A percentile compares a stretch with the other conserved stretches of the same genome.
Conservation (phyloP, 164 flowering plant genomes). For the Magnolia officinalis region DNA sequence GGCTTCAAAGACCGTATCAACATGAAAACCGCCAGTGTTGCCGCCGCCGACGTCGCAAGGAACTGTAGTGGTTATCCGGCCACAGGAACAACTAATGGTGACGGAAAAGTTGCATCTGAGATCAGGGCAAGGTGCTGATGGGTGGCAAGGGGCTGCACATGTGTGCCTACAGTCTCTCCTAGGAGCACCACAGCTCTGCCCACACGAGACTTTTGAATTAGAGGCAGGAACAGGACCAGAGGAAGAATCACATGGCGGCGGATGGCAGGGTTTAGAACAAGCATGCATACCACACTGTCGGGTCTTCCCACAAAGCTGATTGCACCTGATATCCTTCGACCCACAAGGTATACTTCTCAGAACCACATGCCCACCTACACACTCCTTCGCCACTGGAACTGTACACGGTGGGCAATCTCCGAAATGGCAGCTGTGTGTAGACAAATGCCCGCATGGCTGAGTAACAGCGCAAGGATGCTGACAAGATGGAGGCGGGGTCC, state of each 20-base stretch:
- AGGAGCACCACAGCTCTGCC: constrained; percentile 94
- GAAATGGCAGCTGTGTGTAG: constrained; percentile 90
- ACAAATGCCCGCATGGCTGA: constrained; percentile 86
- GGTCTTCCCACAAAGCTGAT: constrained; percentile 84
- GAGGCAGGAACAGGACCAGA: constrained; percentile 26
- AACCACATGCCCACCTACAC: constrained; percentile 89
- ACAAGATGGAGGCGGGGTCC: constrained; percentile 86
- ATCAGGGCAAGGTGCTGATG: constrained; percentile 75
- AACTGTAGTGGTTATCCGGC: constrained; percentile 67
- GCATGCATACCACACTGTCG: constrained; percentile 95
- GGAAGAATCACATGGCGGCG: constrained; percentile 64
- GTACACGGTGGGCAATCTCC: constrained; percentile 98
- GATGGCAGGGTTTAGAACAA: constrained; percentile 81
- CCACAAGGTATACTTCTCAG: constrained; percentile 97
- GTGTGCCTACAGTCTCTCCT: constrained; percentile 92
- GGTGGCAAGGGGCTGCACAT: constrained; percentile 75
- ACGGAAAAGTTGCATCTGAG: constrained; percentile 68
- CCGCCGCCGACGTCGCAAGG: constrained; percentile 97
- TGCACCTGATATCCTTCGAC: constrained; percentile 82
- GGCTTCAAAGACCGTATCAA: constrained; percentile 63
- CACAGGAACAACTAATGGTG: constrained; percentile 81
- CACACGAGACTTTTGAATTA: constrained; percentile 56
- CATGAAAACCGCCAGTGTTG: constrained; percentile 32
- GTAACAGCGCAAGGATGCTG: constrained; percentile 74
- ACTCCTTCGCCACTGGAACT: constrained; percentile 84